Percentiles rank a stretch among this genome's conserved stretches.
Evolutionary conservation across 2,329 filamentous ascomycete genomes (phyloP).

Genomic region (Fusarium zealandicum): DNA sequence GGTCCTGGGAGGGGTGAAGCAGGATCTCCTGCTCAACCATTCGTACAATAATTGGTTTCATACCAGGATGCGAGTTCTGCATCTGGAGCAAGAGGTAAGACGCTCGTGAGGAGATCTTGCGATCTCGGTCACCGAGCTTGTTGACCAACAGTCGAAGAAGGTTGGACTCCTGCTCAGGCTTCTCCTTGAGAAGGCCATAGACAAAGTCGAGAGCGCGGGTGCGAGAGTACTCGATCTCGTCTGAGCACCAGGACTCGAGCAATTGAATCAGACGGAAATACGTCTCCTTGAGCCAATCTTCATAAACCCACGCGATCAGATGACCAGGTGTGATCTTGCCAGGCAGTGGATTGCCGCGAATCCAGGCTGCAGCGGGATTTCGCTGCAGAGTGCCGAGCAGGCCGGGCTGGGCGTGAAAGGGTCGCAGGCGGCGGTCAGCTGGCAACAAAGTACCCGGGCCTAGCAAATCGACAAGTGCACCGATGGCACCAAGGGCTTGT

Average conservation of each 20-base stretch:
- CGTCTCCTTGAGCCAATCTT: slow-evolving; percentile 92
- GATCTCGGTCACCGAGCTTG: slow-evolving; percentile 93
- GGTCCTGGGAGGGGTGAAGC: slow-evolving; percentile 84
- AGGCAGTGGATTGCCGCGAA: slow-evolving; percentile 72
- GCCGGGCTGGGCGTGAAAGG: slow-evolving; percentile 81
- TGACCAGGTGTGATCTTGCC: slow-evolving; percentile 77
- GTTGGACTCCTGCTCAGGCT: slow-evolving; percentile 97
- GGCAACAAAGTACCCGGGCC: slow-evolving; percentile 88
- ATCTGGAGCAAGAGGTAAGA: slow-evolving; percentile 95
- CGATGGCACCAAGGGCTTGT: slow-evolving; percentile 90
- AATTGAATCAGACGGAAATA: slow-evolving; percentile 95
- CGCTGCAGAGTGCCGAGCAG: slow-evolving; percentile 75
- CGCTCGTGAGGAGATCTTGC: slow-evolving; percentile 92
- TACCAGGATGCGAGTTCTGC: slow-evolving; percentile 85
- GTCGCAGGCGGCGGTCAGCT: slow-evolving; percentile 77
- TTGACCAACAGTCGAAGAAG: slow-evolving; percentile 90
- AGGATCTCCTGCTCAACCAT: slow-evolving; percentile 88
- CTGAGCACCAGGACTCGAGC: slow-evolving; percentile 90
- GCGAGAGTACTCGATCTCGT: slow-evolving; percentile 94
- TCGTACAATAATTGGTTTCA: slow-evolving; percentile 88
- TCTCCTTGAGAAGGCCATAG: slow-evolving; percentile 89
- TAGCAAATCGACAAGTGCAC: slow-evolving; percentile 91
- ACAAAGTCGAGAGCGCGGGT: slow-evolving; percentile 89
- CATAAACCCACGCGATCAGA: slow-evolving; percentile 87
- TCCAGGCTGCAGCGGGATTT: slow-evolving; percentile 67